These are phyloP conservation scores for Sclerotinia spermophila DNA, from an alignment of 2,329 filamentous ascomycete genomes.

Conservation along the genomic window DNA sequence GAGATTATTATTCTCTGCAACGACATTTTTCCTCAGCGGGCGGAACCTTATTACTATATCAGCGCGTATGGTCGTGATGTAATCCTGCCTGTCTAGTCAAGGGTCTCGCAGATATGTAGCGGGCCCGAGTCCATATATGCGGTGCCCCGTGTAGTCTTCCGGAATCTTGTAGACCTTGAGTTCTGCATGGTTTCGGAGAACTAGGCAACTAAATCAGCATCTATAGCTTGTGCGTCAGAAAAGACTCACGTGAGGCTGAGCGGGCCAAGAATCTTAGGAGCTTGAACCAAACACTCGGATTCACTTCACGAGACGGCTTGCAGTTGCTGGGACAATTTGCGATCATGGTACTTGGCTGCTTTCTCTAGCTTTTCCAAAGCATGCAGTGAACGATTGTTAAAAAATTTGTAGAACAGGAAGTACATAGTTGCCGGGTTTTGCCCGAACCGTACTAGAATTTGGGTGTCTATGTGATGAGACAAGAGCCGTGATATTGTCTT, in stretches of 20 bases:
- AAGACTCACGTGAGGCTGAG: neutral
- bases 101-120: constrained; percentile 9
- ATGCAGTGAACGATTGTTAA: neutral
- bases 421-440: neutral
- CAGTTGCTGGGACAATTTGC: neutral
- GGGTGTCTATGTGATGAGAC: neutral
- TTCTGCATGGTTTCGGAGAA: constrained; percentile 6
- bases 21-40: neutral
- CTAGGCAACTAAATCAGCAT: neutral
- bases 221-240: neutral
- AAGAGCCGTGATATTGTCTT: neutral
- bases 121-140: constrained; percentile 9
- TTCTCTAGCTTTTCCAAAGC: neutral
- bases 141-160: neutral
- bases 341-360: neutral
- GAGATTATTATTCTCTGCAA: neutral
- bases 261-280: neutral
- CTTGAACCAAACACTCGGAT: neutral
- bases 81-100: neutral
- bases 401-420: neutral
- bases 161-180: constrained; percentile 3
- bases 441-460: neutral
- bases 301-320: neutral
- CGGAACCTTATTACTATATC: neutral
- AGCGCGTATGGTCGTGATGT: neutral